Evolutionary conservation across 768 basidiomycete species (phyloP), one percentile per base, ranked within the genome.

Genomic region (Russula earlei): DNA sequence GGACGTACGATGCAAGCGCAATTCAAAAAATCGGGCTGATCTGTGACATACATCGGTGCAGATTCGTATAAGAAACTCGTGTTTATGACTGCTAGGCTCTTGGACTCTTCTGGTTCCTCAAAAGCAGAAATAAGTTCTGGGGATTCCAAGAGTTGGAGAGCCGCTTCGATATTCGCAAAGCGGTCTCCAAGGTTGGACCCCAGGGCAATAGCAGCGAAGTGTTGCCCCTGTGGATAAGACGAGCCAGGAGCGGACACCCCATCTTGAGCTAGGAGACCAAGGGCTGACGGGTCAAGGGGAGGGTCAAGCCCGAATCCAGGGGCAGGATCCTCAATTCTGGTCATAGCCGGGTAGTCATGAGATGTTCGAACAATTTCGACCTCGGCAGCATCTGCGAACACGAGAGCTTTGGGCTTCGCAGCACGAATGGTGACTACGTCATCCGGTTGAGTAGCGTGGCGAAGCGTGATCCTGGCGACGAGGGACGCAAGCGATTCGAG

Each of bases 1-100:
- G 46, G 10, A 75, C 88, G 55, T 59, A 95, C 94, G 69, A 91
- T 72, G 59, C 91, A 87, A n/a, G 89, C 90, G 61, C 89, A 87
- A 65, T 97, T 99, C 56, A 87, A 78, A 70, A 97, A 98, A 34
- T 75, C 71, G 12, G 85, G 87, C 67, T 99, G 96, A 55, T 96
- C 85, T 11, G 80, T 80, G 41, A 95, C 86, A 67, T 99, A 98
- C 96, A 99, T 98, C 0, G 96, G 91, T 11, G 84, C 76, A 19
- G 87, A 93, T 70, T 97, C 87, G 67, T 97, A 98, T 72, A 97
- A 67, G 70, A 92, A 89, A 66, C 91, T 92, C 1, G 91, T 93
- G 63, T 89, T 77, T 20, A 83, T 68, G 27, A 95, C 74, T 15
- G 64, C 65, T 2, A 76, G 67, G 25, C 62, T 62, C 0, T 67